Evolutionary conservation across 441 rosid species (phyloP), one percentile per base, ranked within the genome.

Genomic region (Gossypium aridum): DNA sequence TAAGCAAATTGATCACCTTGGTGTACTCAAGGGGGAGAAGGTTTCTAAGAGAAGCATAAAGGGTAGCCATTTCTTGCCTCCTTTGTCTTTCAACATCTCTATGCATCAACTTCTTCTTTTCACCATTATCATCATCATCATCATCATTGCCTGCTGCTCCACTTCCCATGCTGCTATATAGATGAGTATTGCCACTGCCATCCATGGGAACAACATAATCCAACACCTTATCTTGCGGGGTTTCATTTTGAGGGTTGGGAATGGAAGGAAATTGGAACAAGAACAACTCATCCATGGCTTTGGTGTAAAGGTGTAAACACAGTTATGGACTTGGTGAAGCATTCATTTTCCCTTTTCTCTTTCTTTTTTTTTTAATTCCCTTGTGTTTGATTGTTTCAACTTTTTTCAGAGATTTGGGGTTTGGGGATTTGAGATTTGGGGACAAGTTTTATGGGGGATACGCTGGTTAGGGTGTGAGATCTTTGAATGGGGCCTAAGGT

Each of bases 61-160:
- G 99, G 67, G 87, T 26, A 43, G 92, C 78, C 97, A 88, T 91
- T 80, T 89, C 97, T 83, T 85, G 91, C 81, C 99, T 85, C 77
- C 97, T 86, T 81, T 84, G 92, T 34, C 92, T 84, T 72, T 94
- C 99, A 57, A 85, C 75, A 59, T 91, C 94, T 26, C 96, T 84
- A 76, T 91, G 98, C 66, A 83, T 77, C 80, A 77, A 79, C 82
- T 88, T 94, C 86, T 85, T 91, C 71, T 79, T 76, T 62, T 53
- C 79, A 17, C 74, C 76, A 66, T 57, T 75, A n/a, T n/a, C n/a
- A 17, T 77, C 78, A 65, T 75, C 81, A n/a, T 79, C 72, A 59
- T 68, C 51, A 45, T 67, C 78, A 25, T 43, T 8, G 70, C 10
- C 20, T 49, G 64, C 72, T 34, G 39, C 80, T 12, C 76, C 64